phyloP scores from a whole-genome alignment of 306 rosid genomes.

The Rubus parviflorus region DNA sequence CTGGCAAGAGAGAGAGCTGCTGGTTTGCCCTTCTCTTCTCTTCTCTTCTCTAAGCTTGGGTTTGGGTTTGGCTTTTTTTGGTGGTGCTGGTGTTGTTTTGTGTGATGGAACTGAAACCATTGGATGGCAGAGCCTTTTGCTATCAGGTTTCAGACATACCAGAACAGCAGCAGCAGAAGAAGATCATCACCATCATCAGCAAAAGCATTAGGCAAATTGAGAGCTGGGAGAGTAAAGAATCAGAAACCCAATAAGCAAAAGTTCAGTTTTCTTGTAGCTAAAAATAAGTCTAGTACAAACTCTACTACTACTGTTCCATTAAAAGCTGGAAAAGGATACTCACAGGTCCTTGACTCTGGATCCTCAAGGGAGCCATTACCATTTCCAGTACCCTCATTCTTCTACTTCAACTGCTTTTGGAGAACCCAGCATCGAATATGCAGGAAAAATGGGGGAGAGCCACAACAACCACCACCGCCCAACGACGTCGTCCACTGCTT shows the following conservation, averaged over 20 bases:
- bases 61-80: not conserved
- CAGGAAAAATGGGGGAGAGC: constrained; percentile 62
- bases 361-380: constrained; percentile 58
- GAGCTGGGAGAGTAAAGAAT: constrained; percentile 24
- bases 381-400: constrained; percentile 25
- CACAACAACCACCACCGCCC: constrained; percentile 24
- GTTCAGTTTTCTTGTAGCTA: not conserved
- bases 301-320: constrained; percentile 17
- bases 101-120: constrained; percentile 63
- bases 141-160: constrained; percentile 41
- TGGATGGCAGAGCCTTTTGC: constrained; percentile 70
- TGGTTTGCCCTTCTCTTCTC: constrained; percentile 12
- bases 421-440: constrained; percentile 55
- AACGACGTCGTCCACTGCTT: constrained; percentile 26
- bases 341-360: constrained; percentile 72
- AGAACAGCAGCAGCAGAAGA: constrained; percentile 41
- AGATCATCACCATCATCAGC: constrained; percentile 14
- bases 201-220: constrained; percentile 16
- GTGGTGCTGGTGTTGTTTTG: constrained; percentile 18
- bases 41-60: constrained; percentile 7
- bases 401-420: constrained; percentile 26
- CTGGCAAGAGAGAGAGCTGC: constrained; percentile 12
- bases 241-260: not conserved
- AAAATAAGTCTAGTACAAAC: not conserved
- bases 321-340: constrained; percentile 74